These are phyloP conservation scores for Verticillium nubilum DNA, from an alignment of 2,329 filamentous ascomycete genomes.

Conservation along the genomic window DNA sequence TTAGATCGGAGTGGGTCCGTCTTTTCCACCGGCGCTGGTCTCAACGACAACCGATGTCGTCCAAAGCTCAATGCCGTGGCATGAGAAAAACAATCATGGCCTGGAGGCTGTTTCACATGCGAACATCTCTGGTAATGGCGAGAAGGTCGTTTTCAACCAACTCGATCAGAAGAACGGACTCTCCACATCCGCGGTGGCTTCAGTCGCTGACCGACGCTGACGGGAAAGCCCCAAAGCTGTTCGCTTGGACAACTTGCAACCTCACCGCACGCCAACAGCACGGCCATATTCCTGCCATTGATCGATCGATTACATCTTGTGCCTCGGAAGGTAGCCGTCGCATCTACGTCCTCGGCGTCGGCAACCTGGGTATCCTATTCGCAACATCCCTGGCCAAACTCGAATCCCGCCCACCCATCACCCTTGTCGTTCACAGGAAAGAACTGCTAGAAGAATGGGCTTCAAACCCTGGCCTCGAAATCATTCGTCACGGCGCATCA, in stretches of 20 bases:
- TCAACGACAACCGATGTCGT: not conserved
- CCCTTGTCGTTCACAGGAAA: conserved; percentile 68
- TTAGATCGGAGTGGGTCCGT: not conserved
- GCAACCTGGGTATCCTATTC: conserved; percentile 75
- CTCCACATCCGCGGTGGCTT: conserved; percentile 26
- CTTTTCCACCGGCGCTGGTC: not conserved
- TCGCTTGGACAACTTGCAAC: conserved; percentile 27
- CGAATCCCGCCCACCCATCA: conserved; percentile 62
- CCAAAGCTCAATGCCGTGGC: too few relatives aligned
- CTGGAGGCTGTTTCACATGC: not conserved
- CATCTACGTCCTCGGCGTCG: conserved; percentile 74
- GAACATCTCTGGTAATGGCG: not conserved
- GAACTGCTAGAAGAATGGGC: conserved; percentile 44
- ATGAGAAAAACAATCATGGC: not conserved
- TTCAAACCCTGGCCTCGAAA: conserved; percentile 35
- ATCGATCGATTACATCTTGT: not conserved
- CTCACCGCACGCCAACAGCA: conserved; percentile 8
- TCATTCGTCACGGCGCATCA: conserved; percentile 27
- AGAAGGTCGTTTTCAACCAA: not conserved
- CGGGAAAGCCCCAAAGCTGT: conserved; percentile 25
- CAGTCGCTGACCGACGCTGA: conserved; percentile 18
- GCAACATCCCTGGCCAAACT: conserved; percentile 65
- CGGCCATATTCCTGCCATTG: not conserved
- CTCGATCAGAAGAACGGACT: not conserved
- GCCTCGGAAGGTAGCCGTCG: conserved; percentile 25